Percentiles rank a stretch among this genome's conserved stretches.
phyloP scores from a whole-genome alignment of 257 asterid species.

The Paraleonurus japonicus region DNA sequence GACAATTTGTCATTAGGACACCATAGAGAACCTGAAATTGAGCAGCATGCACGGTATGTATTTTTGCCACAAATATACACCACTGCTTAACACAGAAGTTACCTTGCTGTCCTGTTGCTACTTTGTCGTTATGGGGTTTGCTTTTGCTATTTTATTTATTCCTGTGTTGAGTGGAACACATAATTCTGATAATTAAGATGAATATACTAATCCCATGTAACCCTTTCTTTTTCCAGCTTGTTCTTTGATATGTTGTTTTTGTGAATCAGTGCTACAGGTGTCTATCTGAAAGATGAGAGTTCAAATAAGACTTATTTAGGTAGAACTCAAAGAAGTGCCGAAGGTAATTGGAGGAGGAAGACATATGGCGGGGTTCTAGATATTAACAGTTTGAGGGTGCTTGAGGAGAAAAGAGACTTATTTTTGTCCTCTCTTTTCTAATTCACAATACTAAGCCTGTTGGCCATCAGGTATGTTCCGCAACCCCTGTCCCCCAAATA shows the following conservation, averaged over 20 bases:
- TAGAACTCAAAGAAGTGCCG: slow-evolving; percentile 39
- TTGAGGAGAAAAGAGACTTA: slow-evolving; percentile 78
- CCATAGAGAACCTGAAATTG: slow-evolving; percentile 46
- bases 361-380: slow-evolving; percentile 65
- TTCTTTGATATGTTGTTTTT: slow-evolving; percentile 16
- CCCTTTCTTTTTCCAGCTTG: background rate
- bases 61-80: too few relatives aligned
- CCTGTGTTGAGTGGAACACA: background rate
- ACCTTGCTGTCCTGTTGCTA: too few relatives aligned
- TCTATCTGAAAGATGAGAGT: slow-evolving; percentile 43
- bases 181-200: background rate
- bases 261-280: slow-evolving; percentile 39
- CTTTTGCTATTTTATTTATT: background rate
- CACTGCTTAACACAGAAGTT: too few relatives aligned
- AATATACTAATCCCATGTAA: background rate
- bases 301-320: slow-evolving; percentile 41
- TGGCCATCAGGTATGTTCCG: slow-evolving; percentile 83
- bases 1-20: slow-evolving; percentile 42
- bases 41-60: slow-evolving; percentile 56
- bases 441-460: slow-evolving; percentile 93
- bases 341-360: slow-evolving; percentile 49
- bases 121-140: background rate
- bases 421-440: slow-evolving; percentile 72
- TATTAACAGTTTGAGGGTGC: slow-evolving; percentile 61
- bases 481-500: background rate